Base-by-base conservation (phyloP, 2,329 filamentous ascomycete species). In the Arthroderma sp. region DNA sequence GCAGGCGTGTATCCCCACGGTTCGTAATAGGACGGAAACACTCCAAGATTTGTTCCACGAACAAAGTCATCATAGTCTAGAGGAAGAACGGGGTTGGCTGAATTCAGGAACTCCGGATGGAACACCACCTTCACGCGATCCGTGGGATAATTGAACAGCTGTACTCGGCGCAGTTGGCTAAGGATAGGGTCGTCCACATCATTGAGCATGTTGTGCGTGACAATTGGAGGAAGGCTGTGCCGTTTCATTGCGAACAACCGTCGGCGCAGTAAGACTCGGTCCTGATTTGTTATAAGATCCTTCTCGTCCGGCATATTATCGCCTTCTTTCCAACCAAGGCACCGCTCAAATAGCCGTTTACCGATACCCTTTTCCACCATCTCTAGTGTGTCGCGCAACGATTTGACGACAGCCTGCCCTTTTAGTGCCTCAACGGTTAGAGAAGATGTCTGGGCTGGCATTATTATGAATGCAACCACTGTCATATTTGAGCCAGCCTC, bases 21-120 rank as follows among this genome's bases (percentile, higher is more conserved):
- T 69, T 98, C 91, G 64, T 98, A 98, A 75, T 96, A 96, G 2
- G 91, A 96, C 27, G 89, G 75, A 68, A 98, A 98, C 46, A 98
- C 80, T 57, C 91, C 91, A 59, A 98, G 70, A 65, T 98, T 89
- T 36, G 89, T 96, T 52, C 91, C 91, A 45, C 91, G 85, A 38
- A 98, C 91, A 60, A 98, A 98, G 63, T 98, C 91, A 58, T 98
- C 91, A 58, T 98, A 96, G 67, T 96, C 91, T 59, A 98, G 74
- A 11, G 91, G 88, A 31, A 98, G 73, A 2, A 98, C 88, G 0
- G 91, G 89, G 67, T 95, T 96, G 45, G 86, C 81, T 1, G 89
- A 93, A 71, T 88, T 95, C 54, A 98, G 70, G 68, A 98, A 98
- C 65, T 96, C 91, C 5, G 91, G 91, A 61, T 98, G 91, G 77